A percentile compares a stretch with the other conserved stretches of the same genome.
These are phyloP conservation scores for Sporothrix pseudoabietina DNA, from an alignment of 2,329 filamentous ascomycete species.

Conservation along the genomic window DNA sequence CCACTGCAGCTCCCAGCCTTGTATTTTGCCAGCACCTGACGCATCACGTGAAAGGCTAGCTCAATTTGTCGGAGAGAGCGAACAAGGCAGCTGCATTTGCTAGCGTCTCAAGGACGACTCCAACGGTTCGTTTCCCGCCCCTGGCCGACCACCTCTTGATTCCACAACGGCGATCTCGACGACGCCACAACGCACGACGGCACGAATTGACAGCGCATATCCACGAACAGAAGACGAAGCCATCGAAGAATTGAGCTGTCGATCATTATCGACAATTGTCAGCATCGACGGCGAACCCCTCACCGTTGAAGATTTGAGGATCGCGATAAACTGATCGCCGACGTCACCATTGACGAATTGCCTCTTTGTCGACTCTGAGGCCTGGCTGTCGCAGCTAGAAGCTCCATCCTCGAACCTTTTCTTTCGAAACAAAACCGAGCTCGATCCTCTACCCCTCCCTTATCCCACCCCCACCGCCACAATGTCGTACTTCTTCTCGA, in stretches of 20 bases:
- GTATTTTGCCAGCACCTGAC: slow-evolving; percentile 28
- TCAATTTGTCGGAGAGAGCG: not conserved
- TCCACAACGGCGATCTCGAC: slow-evolving; percentile 14
- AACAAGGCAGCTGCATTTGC: slow-evolving; percentile 27
- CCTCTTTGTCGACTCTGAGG: not conserved
- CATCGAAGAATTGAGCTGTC: not conserved
- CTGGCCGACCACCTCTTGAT: not conserved
- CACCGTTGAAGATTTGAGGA: not conserved
- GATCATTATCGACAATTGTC: not conserved
- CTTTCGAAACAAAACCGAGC: not conserved
- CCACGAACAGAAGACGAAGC: not conserved
- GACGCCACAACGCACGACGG: not conserved
- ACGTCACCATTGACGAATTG: slow-evolving; percentile 5
- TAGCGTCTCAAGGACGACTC: slow-evolving; percentile 21
- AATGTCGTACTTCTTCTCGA: slow-evolving; percentile 99
- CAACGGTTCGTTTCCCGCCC: slow-evolving; percentile 20
- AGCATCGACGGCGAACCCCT: not conserved
- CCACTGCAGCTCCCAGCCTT: slow-evolving; percentile 2
- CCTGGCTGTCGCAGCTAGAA: not conserved
- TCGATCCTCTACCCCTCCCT: not conserved
- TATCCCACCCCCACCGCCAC: slow-evolving; percentile 35
- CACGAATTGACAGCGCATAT: not conserved
- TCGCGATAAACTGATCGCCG: slow-evolving; percentile 16
- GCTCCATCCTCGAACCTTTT: not conserved
- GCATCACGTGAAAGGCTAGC: slow-evolving; percentile 19